phyloP scores from a whole-genome alignment of 768 basidiomycete genomes.

The Lyophyllum semitale region DNA sequence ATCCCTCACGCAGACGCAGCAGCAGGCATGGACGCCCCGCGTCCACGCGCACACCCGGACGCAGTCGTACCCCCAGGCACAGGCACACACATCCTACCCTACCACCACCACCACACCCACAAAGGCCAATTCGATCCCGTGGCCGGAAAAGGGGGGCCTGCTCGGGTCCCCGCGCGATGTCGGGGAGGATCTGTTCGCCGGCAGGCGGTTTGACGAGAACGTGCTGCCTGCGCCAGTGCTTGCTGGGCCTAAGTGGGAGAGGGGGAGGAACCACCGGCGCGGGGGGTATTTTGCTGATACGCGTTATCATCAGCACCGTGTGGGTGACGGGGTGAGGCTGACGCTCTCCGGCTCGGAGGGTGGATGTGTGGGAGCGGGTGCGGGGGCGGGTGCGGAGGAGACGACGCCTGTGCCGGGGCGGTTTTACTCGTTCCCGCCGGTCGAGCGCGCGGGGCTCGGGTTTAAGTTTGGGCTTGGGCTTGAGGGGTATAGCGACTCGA shows the following conservation, averaged over 20 bases:
- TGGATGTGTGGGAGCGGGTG: neutral
- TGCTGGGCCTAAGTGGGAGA: neutral
- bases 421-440: constrained; percentile 38
- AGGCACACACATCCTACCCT: neutral
- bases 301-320: too few relatives aligned
- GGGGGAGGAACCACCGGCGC: constrained; percentile 53
- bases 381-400: constrained; percentile 13
- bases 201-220: too few relatives aligned
- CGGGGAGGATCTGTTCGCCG: too few relatives aligned
- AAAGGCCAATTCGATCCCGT: constrained; percentile 40
- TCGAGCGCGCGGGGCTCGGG: constrained; percentile 1
- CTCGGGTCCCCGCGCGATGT: constrained; percentile 58
- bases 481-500: neutral
- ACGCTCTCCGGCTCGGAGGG: constrained; percentile 48
- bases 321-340: constrained; percentile 31
- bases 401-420: constrained; percentile 28
- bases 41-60: constrained; percentile 35
- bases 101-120: constrained; percentile 17
- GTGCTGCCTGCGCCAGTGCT: constrained; percentile 9
- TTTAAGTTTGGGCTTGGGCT: neutral
- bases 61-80: constrained; percentile 44
- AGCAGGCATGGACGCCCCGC: too few relatives aligned
- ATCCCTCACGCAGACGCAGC: constrained; percentile 51
- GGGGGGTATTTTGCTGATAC: constrained; percentile 56
- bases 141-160: constrained; percentile 28